Evolutionary conservation across 164 flowering plant genomes (phyloP), one percentile per base, ranked within the genome.

Genomic region (Stephania yunnanensis): DNA sequence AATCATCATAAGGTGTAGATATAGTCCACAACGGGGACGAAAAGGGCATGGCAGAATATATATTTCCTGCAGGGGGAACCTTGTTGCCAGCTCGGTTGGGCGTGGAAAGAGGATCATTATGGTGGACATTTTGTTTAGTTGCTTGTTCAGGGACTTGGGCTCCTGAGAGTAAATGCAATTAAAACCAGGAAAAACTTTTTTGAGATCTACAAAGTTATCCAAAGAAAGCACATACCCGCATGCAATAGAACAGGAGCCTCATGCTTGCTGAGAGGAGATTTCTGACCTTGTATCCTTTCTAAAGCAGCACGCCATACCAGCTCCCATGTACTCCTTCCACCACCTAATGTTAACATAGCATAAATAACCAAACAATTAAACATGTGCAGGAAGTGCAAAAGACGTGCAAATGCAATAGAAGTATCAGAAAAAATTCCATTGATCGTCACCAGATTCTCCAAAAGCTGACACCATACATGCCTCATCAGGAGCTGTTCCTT

Each of bases 1-100:
- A 67, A 19, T 80, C 81, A 76, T 91, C 91, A 77, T 74, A 74
- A 10, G 97, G 87, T 1, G 90, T 85, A 70, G 94, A 69, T 45
- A 88, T 58, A 80, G 79, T 94, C 99, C 97, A 94, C 61, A 89
- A 74, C 9, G 99, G 98, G n/a, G 97, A 91, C 13, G 98, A 88
- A 46, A 86, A 82, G 25, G 95, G 89, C 4, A 86, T 77, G 66
- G 83, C 72, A 2, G 96, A 87, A 81, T 77, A 87, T 45, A 79
- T 58, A 65, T 77, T 53, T 22, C 89, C 55, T 36, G 85, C 74
- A 75, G 88, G 86, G 70, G 81, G 73, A 64, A 79, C 80, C 83
- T 87, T 91, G 85, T 78, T 85, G 80, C 85, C 84, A 50, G 81
- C 79, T 81, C 87, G 84, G 68, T 85, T 84, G 72, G 89, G 81